Evolutionary conservation across 139 green algal genomes (phyloP), one percentile per base, ranked within the genome.

Genomic region (Coelastrella sp.): DNA sequence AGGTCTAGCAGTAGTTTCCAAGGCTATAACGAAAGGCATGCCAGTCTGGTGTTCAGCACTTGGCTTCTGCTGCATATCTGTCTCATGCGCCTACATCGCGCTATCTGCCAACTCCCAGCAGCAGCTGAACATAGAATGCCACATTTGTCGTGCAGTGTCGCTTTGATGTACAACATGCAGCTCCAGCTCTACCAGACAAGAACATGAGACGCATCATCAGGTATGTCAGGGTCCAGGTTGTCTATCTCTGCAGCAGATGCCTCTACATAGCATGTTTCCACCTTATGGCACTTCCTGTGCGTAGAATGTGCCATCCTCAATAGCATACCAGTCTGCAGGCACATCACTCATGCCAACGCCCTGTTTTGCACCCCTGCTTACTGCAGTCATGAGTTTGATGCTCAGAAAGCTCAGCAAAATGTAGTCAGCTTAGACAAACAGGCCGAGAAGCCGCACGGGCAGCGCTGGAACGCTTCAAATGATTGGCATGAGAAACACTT

Each of bases 131-230:
- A 47, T 1, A 47, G 32, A 47, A 71, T 71, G 61, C 61, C 11
- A 19, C 3, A 10, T 13, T 1, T 10, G 10, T 19, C 17, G 17
- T 76, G 16, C 68, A 76, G 68, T 76, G 17, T 23, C 68, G 68
- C 4, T 76, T 76, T 76, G 68, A 76, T 6, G 68, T 22, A 23
- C 7, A n/a, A 32, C 68, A 23, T 22, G 68, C 68, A 22, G 76
- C 23, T 20, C 7, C 60, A 20, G 76, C 7, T 7, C 32, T 82
- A 60, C 76, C 76, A n/a, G 81, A 74, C 6, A 74, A 75, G 61
- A 66, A 16, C 16, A 86, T 60, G 13, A 66, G 81, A 14, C 81
- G 81, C 81, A 86, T 86, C 20, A 86, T 86, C 81, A 86, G 81
- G 81, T 86, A 56, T 78, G 3, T 71, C 73, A 78, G n/a, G 17